phyloP scores from a whole-genome alignment of 139 green algal genomes.

The Diplosphaera chodatii region DNA sequence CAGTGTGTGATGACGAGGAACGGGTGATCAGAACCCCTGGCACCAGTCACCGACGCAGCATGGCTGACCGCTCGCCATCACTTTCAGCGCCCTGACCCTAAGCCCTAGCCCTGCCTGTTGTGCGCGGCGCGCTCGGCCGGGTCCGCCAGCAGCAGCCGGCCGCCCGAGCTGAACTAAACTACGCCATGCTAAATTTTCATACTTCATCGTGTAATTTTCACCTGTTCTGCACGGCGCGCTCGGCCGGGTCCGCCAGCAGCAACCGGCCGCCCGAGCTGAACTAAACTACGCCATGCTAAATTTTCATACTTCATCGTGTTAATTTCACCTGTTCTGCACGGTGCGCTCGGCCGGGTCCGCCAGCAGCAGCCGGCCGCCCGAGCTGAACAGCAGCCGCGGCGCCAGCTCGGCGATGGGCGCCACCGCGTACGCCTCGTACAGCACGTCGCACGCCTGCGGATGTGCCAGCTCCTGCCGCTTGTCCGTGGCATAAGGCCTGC shows the following conservation, averaged over 20 bases:
- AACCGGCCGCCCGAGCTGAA: slow-evolving; percentile 7
- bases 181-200: not conserved
- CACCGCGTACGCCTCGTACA: slow-evolving; percentile 48
- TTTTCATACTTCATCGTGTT: too few species aligned
- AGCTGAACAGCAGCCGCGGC: slow-evolving; percentile 23
- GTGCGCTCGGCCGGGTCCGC: slow-evolving; percentile 39
- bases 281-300: too few species aligned
- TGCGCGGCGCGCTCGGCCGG: slow-evolving; percentile 25
- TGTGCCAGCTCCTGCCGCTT: too few species aligned
- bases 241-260: slow-evolving; percentile 39
- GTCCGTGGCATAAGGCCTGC: too few species aligned
- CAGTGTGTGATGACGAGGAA: too few species aligned
- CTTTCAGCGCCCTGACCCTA: too few species aligned
- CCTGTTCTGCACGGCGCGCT: slow-evolving; percentile 32
- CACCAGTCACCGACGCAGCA: too few species aligned
- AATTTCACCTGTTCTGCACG: slow-evolving; percentile 35
- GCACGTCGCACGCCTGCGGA: slow-evolving; percentile 44
- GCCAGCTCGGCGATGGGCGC: slow-evolving; percentile 28
- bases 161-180: too few species aligned
- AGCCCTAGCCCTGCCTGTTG: slow-evolving; percentile 25
- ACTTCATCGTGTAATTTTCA: not conserved
- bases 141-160: slow-evolving; percentile 37
- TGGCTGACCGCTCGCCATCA: too few species aligned
- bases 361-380: slow-evolving; percentile 28
- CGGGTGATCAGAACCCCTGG: too few species aligned